These are phyloP conservation scores for Sugiyamaella xylanicola DNA, from an alignment of 1,139 yeast species.

Conservation along the genomic window DNA sequence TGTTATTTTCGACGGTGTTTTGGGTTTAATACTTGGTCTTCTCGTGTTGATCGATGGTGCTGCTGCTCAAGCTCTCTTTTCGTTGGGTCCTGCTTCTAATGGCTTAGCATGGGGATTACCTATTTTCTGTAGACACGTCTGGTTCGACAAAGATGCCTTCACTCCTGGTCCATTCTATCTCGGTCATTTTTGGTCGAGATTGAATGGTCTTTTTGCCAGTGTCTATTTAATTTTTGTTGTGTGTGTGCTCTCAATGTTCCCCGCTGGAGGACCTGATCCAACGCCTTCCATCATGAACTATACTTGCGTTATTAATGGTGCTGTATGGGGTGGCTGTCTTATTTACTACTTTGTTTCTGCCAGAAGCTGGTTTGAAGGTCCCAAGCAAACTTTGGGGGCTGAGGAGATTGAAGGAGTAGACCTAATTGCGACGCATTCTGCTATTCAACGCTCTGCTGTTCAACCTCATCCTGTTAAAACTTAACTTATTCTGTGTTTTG, in stretches of 20 bases:
- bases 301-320: constrained; percentile 63
- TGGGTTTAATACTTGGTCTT: constrained; percentile 56
- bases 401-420: constrained; percentile 33
- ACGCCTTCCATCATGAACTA: constrained; percentile 59
- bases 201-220: constrained; percentile 34
- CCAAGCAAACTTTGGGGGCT: constrained; percentile 55
- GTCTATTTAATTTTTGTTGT: constrained; percentile 55
- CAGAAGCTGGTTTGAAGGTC: constrained; percentile 65
- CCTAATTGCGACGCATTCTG: constrained; percentile 17
- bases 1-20: constrained; percentile 54
- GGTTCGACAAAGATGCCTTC: constrained; percentile 51
- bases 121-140: constrained; percentile 48
- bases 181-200: constrained; percentile 52
- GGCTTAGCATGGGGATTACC: constrained; percentile 64
- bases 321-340: constrained; percentile 55
- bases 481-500: not conserved
- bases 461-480: constrained; percentile 10
- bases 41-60: constrained; percentile 58
- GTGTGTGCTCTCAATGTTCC: constrained; percentile 64
- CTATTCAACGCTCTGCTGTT: not conserved
- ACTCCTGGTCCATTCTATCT: constrained; percentile 66
- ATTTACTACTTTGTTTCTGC: constrained; percentile 59
- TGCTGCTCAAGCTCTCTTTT: constrained; percentile 65
- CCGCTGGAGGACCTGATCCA: constrained; percentile 51
- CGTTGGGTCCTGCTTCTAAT: constrained; percentile 62